Evolutionary conservation across 2,329 filamentous ascomycete species (phyloP).

Genomic region (Fusarium sp.): DNA sequence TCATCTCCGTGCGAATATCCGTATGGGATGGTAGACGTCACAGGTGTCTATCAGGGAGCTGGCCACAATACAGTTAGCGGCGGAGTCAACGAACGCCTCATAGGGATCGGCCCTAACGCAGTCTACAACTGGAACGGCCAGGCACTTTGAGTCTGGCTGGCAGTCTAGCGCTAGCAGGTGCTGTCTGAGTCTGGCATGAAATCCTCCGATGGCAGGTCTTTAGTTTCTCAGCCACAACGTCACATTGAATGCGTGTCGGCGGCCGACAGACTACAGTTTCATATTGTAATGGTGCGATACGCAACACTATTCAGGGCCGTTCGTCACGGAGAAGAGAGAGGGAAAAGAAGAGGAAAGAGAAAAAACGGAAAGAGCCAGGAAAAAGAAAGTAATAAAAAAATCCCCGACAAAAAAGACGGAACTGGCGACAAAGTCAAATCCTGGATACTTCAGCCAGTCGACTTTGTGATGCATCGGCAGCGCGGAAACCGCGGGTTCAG

Average conservation of each 20-base stretch:
- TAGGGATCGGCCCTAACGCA: slow-evolving; percentile 32
- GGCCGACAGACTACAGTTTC: slow-evolving; percentile 6
- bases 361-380: slow-evolving; percentile 1
- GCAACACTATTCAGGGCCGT: neutral
- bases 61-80: slow-evolving; percentile 26
- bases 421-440: neutral
- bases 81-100: slow-evolving; percentile 41
- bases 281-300: neutral
- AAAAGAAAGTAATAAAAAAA: neutral
- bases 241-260: slow-evolving; percentile 25
- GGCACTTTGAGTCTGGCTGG: slow-evolving; percentile 28
- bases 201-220: slow-evolving; percentile 15
- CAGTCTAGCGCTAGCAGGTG: neutral
- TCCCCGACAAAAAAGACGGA: neutral
- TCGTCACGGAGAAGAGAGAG: neutral
- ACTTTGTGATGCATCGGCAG: neutral
- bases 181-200: slow-evolving; percentile 18
- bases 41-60: slow-evolving; percentile 45
- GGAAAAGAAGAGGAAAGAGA: neutral
- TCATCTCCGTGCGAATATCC: slow-evolving; percentile 45
- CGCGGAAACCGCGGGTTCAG: slow-evolving; percentile 6
- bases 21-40: slow-evolving; percentile 47
- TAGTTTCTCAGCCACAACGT: slow-evolving; percentile 24
- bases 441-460: neutral
- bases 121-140: slow-evolving; percentile 41